Percentiles rank a stretch among this genome's conserved stretches.
Evolutionary conservation across 73 alveolate genomes (phyloP).

Genomic region (Stentor roeselii): DNA sequence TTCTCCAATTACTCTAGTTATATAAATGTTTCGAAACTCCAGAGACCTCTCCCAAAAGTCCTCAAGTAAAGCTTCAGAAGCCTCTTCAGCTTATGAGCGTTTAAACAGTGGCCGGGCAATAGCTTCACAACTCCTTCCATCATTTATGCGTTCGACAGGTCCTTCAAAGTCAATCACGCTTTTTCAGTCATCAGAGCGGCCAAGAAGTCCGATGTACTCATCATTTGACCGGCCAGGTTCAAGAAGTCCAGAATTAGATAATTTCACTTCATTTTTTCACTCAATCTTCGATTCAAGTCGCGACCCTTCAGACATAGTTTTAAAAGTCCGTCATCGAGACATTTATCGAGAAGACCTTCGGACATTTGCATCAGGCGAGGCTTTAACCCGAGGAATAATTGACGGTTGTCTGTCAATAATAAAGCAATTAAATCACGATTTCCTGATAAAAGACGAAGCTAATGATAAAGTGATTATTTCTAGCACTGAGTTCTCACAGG

Average conservation of each 20-base stretch:
- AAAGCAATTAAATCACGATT: neutral
- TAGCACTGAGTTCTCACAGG: neutral
- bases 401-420: neutral
- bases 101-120: neutral
- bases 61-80: neutral
- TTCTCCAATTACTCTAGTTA: no score
- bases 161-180: neutral
- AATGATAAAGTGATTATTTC: neutral
- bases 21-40: neutral
- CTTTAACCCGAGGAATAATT: neutral
- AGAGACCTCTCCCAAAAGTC: neutral
- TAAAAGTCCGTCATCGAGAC: neutral
- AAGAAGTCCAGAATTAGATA: neutral
- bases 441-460: conserved; percentile 1
- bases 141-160: neutral
- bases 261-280: neutral
- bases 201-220: neutral
- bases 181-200: neutral
- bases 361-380: conserved; percentile 1
- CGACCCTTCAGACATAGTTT: neutral
- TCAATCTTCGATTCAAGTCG: neutral
- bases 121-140: neutral
- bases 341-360: neutral
- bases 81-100: neutral
- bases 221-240: neutral